Base-by-base conservation (phyloP, 1,284 basidiomycete species). In the Pseudozyma flocculosa region DNA sequence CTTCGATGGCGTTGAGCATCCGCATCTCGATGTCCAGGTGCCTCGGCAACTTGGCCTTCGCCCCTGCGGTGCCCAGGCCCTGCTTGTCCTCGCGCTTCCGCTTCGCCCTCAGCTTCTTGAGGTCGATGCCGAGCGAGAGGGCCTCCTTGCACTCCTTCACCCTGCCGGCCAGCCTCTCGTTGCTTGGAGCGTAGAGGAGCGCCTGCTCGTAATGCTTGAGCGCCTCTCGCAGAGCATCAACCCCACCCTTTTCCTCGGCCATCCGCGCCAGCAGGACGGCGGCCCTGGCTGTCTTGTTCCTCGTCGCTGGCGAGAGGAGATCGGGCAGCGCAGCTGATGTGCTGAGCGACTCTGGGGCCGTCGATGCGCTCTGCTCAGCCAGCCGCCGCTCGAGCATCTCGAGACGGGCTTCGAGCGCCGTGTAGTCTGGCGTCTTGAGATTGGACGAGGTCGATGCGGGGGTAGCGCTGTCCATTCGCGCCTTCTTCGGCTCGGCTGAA, bases 211-310 rank as follows among this genome's bases (percentile, higher is more conserved):
- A 40, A n/a, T 40, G 39, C 10, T 9, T 4, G 4, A 40, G 39
- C 19, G 39, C 39, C 17, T 19, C 19, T 17, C 22, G 18, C 7
- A 40, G 14, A 7, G 14, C 18, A 19, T 40, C 39, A 4, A 40
- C 39, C 4, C 18, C 18, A 15, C 39, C 39, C 17, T 40, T 18
- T 4, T 5, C 10, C 19, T 40, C 39, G 19, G 18, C 39, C n/a
- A 11, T 17, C 14, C 39, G 18, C 5, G 39, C 39, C 39, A 40
- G 22, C 7, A n/a, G 3, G 9, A 40, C 10, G 22, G 39, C 39
- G 3, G 39, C 39, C 15, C 19, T 40, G 39, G 39, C 39, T n/a
- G 39, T 40, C 39, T 40, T 40, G 39, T 40, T 40, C 39, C 39
- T 18, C 39, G 39, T 40, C 19, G 39, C 10, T 3, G 39, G 39